These are phyloP conservation scores for Leptomonas seymouri DNA, from an alignment of 208 protist genomes.

Conservation along the genomic window DNA sequence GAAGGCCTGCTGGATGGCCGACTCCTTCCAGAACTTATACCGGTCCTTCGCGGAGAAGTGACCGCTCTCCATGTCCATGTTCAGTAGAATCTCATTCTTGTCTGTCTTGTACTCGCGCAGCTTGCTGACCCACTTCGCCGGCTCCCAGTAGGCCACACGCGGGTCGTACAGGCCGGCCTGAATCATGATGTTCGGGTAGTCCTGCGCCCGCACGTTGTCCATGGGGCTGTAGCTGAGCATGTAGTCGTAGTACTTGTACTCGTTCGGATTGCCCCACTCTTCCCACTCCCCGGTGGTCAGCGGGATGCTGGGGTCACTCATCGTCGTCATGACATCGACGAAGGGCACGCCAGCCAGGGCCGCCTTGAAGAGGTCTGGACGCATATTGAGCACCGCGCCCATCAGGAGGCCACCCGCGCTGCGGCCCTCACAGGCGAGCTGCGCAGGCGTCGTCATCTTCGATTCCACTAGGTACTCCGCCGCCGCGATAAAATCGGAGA, in stretches of 20 bases:
- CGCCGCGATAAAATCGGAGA: slow-evolving; percentile 91
- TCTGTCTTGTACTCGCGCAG: slow-evolving; percentile 84
- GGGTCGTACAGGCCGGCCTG: slow-evolving; percentile 88
- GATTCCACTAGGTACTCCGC: slow-evolving; percentile 86
- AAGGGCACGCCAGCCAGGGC: slow-evolving; percentile 93
- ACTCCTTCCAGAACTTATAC: slow-evolving; percentile 89
- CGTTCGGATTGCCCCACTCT: slow-evolving; percentile 96
- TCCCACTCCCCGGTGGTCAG: slow-evolving; percentile 93
- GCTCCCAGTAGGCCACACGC: slow-evolving; percentile 94
- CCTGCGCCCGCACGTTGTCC: slow-evolving; percentile 90
- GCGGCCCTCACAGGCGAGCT: slow-evolving; percentile 89
- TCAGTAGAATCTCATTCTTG: slow-evolving; percentile 79
- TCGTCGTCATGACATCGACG: slow-evolving; percentile 95
- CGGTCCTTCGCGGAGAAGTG: slow-evolving; percentile 92
- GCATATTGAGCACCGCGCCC: slow-evolving; percentile 93
- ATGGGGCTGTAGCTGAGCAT: slow-evolving; percentile 95
- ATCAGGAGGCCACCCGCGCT: slow-evolving; percentile 94
- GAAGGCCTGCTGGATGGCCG: slow-evolving; percentile 90
- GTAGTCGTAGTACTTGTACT: slow-evolving; percentile 94
- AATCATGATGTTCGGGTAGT: slow-evolving; percentile 85
- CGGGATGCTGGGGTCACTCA: slow-evolving; percentile 92
- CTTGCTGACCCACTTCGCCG: slow-evolving; percentile 90
- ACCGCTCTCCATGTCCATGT: slow-evolving; percentile 91
- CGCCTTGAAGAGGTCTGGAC: slow-evolving; percentile 84
- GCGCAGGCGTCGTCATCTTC: slow-evolving; percentile 61